Percentiles rank a stretch among this genome's conserved stretches.
phyloP scores from a whole-genome alignment of 345 rosid species.

The Cardamine chenopodiifolia region DNA sequence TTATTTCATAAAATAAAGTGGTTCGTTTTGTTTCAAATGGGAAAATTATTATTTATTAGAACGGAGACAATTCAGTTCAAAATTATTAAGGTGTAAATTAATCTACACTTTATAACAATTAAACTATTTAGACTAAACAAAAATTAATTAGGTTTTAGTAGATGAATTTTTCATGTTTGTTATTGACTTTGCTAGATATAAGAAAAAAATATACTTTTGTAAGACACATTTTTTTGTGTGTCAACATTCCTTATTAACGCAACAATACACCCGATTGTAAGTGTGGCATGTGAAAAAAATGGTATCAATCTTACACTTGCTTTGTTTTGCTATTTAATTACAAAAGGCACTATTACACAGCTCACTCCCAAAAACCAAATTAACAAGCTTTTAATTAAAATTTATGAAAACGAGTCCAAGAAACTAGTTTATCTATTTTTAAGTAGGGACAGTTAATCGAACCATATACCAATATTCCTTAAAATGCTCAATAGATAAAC shows the following conservation, averaged over 20 bases:
- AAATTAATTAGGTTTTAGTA: neutral
- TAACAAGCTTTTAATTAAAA: neutral
- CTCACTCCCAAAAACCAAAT: neutral
- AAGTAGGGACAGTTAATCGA: neutral
- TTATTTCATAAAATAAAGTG: neutral
- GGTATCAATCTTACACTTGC: neutral
- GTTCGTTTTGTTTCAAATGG: too few species aligned
- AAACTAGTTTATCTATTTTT: neutral
- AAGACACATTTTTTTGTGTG: neutral
- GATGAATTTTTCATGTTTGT: neutral
- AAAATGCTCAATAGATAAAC: neutral
- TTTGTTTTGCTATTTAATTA: constrained; percentile 5
- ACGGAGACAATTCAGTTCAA: neutral
- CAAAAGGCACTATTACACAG: neutral
- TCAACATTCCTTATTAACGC: neutral
- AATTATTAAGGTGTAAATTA: neutral
- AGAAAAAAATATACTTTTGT: neutral
- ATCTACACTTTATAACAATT: neutral
- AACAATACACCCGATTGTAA: neutral
- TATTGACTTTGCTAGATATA: neutral
- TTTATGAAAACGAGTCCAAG: neutral
- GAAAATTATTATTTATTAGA: too few species aligned
- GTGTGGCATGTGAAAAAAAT: too few species aligned
- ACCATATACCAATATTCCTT: neutral
- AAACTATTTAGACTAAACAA: too few species aligned